Base-by-base conservation (phyloP, 805 yeast genomes). In the Ascoidea rubescens region DNA sequence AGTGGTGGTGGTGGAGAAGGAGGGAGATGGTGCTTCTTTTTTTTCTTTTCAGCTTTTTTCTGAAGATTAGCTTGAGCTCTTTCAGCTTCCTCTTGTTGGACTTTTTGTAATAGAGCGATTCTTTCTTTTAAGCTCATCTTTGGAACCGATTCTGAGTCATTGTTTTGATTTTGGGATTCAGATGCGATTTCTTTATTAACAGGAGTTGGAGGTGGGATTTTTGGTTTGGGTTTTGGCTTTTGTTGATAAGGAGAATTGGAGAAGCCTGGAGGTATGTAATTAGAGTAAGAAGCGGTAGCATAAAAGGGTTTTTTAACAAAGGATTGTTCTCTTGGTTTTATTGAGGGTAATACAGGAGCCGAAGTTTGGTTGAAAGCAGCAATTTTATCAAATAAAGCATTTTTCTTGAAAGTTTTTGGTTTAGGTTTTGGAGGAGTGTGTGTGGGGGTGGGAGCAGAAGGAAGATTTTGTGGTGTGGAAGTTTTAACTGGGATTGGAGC, bases 71-170 rank as follows among this genome's bases (percentile, higher is more conserved):
- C 77, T 3, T 80, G 83, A 57, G 79, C 90, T 53, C 79, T 71
- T 55, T 83, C 91, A 21, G 83, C 86, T 59, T 87, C 95, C 61
- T 84, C 85, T 54, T 77, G 78, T 62, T 87, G 96, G 54, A 82
- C 80, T 61, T 87, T 78, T 64, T 90, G 96, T 50, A 91, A 71
- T 60, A 87, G 60, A 5, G 88, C 87, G 62, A 91, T 88, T 57
- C 98, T 76, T 59, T 93, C 97, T 62, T 84, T 84, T 59, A 91
- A 71, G 53, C 95, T 83, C 70, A 89, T 67, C 58, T 85, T 81
- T 6, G 96, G 96, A 42, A 74, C 78, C 37, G 74, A 83, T 5
- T 60, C 67, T 21, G 61, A 32, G 10, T 48, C 37, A 12, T 50
- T 56, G 10, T 54, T 51, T 17, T 53, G 56, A 50, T 55, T 52